Conservation (phyloP, 805 yeast species). For the Schwanniomyces sp. region DNA sequence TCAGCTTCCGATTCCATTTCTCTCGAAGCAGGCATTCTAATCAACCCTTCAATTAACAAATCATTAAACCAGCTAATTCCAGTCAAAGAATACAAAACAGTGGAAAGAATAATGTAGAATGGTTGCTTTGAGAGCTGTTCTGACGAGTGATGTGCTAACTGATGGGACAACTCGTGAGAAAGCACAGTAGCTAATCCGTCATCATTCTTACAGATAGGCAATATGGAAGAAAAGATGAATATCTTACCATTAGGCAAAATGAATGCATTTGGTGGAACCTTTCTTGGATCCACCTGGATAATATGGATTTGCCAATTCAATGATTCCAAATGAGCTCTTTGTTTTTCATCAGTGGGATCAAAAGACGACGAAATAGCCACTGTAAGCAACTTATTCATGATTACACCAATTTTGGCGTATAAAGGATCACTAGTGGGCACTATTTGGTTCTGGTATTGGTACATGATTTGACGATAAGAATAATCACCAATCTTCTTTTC, state of each 20-base stretch:
- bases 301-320: slow-evolving; percentile 81
- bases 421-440: slow-evolving; percentile 66
- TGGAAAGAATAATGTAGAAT: slow-evolving; percentile 53
- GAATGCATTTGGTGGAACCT: slow-evolving; percentile 91
- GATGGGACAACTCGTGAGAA: slow-evolving; percentile 93
- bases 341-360: slow-evolving; percentile 22
- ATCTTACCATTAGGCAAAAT: slow-evolving; percentile 96
- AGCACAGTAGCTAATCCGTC: slow-evolving; percentile 95
- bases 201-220: slow-evolving; percentile 76
- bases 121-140: slow-evolving; percentile 83
- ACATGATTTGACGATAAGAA: slow-evolving; percentile 60
- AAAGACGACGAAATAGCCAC: slow-evolving; percentile 46
- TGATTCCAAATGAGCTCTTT: slow-evolving; percentile 35
- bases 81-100: slow-evolving; percentile 57
- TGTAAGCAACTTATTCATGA: slow-evolving; percentile 65
- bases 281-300: slow-evolving; percentile 55
- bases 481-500: slow-evolving; percentile 64
- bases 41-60: slow-evolving; percentile 51
- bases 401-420: slow-evolving; percentile 50
- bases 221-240: slow-evolving; percentile 77
- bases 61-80: slow-evolving; percentile 57
- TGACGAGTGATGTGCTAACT: slow-evolving; percentile 85
- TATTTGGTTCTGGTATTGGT: slow-evolving; percentile 51
- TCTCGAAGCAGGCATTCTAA: slow-evolving; percentile 83
- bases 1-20: slow-evolving; percentile 97